Base-by-base conservation (phyloP, 2,329 filamentous ascomycete genomes). In the Amauroascus niger region DNA sequence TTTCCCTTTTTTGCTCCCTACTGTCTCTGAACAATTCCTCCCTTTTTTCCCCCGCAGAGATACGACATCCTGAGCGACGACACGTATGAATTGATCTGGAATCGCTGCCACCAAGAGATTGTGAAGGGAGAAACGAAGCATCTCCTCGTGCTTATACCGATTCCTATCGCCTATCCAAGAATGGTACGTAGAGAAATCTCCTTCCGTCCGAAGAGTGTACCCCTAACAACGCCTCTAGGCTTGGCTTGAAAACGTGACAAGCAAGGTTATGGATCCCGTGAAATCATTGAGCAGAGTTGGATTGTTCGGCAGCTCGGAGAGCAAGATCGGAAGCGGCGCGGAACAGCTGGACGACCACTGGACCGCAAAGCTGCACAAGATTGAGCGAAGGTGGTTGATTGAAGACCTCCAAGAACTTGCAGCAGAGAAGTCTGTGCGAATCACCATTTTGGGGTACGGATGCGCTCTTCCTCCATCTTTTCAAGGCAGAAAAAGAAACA, bases 281-380 rank as follows among this genome's bases (percentile, higher is more conserved):
- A 97, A 97, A 69, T 87, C 87, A 4, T 76, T 97, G 22, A 87
- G 89, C 37, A 86, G 88, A 63, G 80, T 85, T 33, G 90, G 91
- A 1, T 70, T 94, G 60, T 77, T 97, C 49, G 87, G 88, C 56
- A 78, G 78, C 11, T 81, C 94, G 41, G 76, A 95, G 37, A 95
- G 95, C 72, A 86, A 86, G 60, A 90, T 95, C 61, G 90, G 96
- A 64, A 89, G 88, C 20, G 88, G 88, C 16, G 86, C 93, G 5
- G 93, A 97, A 69, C 87, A 97, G 13, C 75, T 95, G 26, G 90
- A 95, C 65, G 93, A 97, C 68, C 91, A 98, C 66, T 98, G 93
- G 93, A 96, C 91, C 0, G 88, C 91, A 35, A 95, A 88, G 66
- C 87, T 89, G 65, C 90, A 97, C 73, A 98, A 97, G 67, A 78